Percentiles rank a stretch among this genome's conserved stretches.
These are phyloP conservation scores for Aspergillus mulundensis DNA, from an alignment of 495 filamentous ascomycete genomes.

Conservation along the genomic window DNA sequence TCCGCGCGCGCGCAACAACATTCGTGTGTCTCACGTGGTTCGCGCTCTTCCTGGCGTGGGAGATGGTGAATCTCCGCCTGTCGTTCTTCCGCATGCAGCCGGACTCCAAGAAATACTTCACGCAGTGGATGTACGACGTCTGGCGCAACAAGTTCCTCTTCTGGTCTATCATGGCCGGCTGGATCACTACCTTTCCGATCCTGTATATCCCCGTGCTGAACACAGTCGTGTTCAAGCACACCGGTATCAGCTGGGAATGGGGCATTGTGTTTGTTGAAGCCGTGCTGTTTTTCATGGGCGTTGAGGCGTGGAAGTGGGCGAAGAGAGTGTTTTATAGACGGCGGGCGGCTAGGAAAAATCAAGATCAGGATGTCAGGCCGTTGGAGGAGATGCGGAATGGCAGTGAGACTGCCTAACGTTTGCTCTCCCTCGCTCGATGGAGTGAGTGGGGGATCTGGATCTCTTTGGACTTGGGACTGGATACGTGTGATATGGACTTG, in stretches of 20 bases:
- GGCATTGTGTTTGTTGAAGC: conserved; percentile 50
- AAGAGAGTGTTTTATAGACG: conserved; percentile 47
- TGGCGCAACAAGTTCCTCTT: conserved; percentile 69
- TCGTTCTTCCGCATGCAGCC: conserved; percentile 62
- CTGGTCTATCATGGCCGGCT: conserved; percentile 59
- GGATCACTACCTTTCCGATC: conserved; percentile 61
- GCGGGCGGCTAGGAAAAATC: conserved; percentile 6
- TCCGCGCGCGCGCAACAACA: conserved; percentile 65
- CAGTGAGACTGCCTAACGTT: conserved; percentile 17
- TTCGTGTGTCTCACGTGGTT: conserved; percentile 74
- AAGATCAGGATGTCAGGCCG: not conserved
- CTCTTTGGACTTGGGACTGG: not conserved
- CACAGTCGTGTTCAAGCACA: conserved; percentile 61
- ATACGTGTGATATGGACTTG: not conserved
- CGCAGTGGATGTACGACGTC: conserved; percentile 52
- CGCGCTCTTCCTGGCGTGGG: conserved; percentile 71
- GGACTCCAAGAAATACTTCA: conserved; percentile 41
- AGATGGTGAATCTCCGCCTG: conserved; percentile 59
- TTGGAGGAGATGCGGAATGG: not conserved
- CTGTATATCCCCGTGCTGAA: conserved; percentile 66
- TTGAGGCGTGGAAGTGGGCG: conserved; percentile 60
- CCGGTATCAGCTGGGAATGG: conserved; percentile 65
- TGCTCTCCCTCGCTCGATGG: conserved; percentile 21
- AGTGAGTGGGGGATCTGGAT: conserved; percentile 13
- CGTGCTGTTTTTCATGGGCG: conserved; percentile 53